A percentile compares a stretch with the other conserved stretches of the same genome.
Evolutionary conservation across 2,329 filamentous ascomycete genomes (phyloP).

Genomic region (Incumbomyces delicatus): DNA sequence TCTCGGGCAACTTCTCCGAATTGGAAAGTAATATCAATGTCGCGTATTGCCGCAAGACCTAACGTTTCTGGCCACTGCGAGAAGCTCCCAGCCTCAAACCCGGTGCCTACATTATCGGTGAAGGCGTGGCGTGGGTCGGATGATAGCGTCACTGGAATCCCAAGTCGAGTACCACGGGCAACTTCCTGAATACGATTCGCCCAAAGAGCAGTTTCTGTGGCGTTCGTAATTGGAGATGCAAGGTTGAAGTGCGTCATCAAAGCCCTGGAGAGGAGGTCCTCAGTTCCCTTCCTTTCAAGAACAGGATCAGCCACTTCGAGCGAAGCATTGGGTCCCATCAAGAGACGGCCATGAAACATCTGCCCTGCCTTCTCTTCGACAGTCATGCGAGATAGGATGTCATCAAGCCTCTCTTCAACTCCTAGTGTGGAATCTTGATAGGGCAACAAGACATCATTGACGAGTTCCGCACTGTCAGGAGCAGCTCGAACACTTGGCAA

Average conservation of each 20-base stretch:
- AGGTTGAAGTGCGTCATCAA: slow-evolving; percentile 7
- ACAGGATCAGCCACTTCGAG: not conserved
- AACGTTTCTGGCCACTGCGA: slow-evolving; percentile 45
- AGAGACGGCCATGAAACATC: slow-evolving; percentile 40
- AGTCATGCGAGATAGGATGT: slow-evolving; percentile 63
- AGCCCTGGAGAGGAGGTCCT: not conserved
- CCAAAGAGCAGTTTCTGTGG: not conserved
- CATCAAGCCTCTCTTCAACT: slow-evolving; percentile 54
- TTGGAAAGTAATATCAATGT: slow-evolving; percentile 32
- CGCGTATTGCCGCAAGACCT: slow-evolving; percentile 41
- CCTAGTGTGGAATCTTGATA: slow-evolving; percentile 57
- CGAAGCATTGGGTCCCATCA: not conserved
- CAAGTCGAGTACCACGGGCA: slow-evolving; percentile 3
- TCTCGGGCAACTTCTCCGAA: slow-evolving; percentile 43
- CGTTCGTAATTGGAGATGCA: not conserved
- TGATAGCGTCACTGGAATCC: slow-evolving; percentile 5
- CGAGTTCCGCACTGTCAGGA: no score
- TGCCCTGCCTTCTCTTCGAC: slow-evolving; percentile 64
- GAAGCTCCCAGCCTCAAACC: slow-evolving; percentile 35
- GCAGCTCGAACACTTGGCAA: no score
- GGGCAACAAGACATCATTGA: not conserved
- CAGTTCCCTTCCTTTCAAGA: not conserved
- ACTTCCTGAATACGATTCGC: slow-evolving; percentile 1
- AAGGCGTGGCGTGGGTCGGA: slow-evolving; percentile 8
- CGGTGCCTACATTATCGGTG: slow-evolving; percentile 26